Conservation (phyloP, 495 filamentous ascomycete species). For the Hypoxylon fuscum region DNA sequence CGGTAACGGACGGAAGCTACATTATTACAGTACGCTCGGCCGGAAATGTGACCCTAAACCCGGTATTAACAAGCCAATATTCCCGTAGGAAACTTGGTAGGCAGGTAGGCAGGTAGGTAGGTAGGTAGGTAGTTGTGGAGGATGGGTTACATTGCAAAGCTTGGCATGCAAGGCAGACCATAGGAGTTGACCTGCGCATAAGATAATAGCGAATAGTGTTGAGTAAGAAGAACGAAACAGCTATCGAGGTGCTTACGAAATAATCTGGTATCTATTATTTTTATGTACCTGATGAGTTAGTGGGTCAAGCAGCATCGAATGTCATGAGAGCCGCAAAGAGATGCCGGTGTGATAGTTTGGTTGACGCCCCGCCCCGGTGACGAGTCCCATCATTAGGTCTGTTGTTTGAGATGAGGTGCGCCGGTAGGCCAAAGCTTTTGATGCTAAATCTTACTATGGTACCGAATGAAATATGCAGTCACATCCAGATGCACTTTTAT, state of each 20-base stretch:
- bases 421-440: conserved; percentile 3
- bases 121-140: conserved; percentile 21
- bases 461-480: conserved; percentile 26
- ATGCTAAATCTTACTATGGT: conserved; percentile 11
- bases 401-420: neutral
- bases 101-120: neutral
- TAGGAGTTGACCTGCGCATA: conserved; percentile 16
- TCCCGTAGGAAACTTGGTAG: conserved; percentile 20
- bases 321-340: conserved; percentile 7
- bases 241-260: neutral
- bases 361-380: neutral
- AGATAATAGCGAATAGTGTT: conserved; percentile 10
- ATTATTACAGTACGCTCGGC: conserved; percentile 33
- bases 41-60: conserved; percentile 24
- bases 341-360: conserved; percentile 4
- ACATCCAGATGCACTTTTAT: conserved; percentile 23
- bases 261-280: conserved; percentile 7
- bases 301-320: conserved; percentile 16
- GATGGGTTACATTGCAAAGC: conserved; percentile 40
- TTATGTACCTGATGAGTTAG: conserved; percentile 1
- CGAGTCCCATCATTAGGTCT: conserved; percentile 7
- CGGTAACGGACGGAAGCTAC: conserved; percentile 18
- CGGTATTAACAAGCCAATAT: conserved; percentile 22
- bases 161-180: conserved; percentile 42
- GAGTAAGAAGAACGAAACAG: neutral